Base-by-base conservation (phyloP, 169 alveolate species). In the Plasmodium falciparum region DNA sequence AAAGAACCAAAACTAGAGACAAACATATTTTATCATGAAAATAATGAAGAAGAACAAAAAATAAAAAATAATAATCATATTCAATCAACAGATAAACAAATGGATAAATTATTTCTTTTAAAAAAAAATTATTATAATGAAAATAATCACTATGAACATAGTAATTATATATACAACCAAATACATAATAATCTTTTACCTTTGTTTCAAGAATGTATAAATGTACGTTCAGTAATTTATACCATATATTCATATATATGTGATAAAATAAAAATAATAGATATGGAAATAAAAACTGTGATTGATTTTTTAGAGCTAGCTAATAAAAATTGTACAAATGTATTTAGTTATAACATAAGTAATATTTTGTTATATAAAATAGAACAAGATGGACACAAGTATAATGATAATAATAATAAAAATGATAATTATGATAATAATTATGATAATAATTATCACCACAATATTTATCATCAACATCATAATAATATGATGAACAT, bases 221-320 rank as follows among this genome's bases (percentile, higher is more conserved):
- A 13, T 56, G 8, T 56, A 56, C 0, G 15, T 56, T 17, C 1
- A 17, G 8, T 62, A 17, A 22, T 62, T 4, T 3, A n/a, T 15
- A 8, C 47, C 20, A 45, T 71, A 50, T 8, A 71, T 20, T 9
- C 7, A 20, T 45, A 49, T 26, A 71, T 71, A 17, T 22, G 22
- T 22, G 65, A 71, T 8, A 47, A 71, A 22, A 49, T 71, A 50
- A 71, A 71, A 12, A 15, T 7, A 5, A 71, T 17, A 11, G 8
- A 49, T 49, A 22, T 71, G 15, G 80, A 71, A 49, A 49, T 50
- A 11, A 71, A 71, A 50, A 71, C 65, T 22, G 15, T 43, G 22
- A 50, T 71, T 22, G 54, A 71, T 26, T 71, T 71, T 26, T 50
- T 71, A 12, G 80, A 71, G 26, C 26, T 49, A 8, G 49, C 54